Evolutionary conservation across 2,329 filamentous ascomycete genomes (phyloP).

Genomic region (Chrysosporium queenslandicum): DNA sequence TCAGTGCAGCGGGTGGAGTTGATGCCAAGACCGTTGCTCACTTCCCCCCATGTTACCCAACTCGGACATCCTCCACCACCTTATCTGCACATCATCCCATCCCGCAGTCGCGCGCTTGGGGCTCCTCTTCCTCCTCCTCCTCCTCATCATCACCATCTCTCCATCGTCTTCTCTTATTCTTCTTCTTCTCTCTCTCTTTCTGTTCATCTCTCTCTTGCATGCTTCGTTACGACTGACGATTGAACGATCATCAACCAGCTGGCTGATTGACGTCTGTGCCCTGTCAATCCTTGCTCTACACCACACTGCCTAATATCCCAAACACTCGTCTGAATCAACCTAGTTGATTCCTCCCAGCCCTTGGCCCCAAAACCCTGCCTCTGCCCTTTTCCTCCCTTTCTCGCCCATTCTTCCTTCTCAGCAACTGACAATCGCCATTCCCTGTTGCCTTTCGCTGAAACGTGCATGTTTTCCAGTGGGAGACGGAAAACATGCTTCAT

Average conservation of each 20-base stretch:
- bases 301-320: not conserved
- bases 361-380: not conserved
- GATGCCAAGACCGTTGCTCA: not conserved
- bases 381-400: not conserved
- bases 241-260: not conserved
- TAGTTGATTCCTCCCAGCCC: not conserved
- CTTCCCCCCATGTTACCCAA: not conserved
- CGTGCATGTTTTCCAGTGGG: not conserved
- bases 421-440: not conserved
- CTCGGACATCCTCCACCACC: not conserved
- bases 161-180: not conserved
- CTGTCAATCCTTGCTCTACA: not conserved
- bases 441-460: not conserved
- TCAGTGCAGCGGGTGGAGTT: not conserved
- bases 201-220: not conserved
- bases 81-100: not conserved
- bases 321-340: slow-evolving; percentile 6
- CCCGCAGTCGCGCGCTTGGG: not conserved
- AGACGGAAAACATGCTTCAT: not conserved
- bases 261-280: not conserved
- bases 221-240: not conserved
- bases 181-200: not conserved
- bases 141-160: not conserved
- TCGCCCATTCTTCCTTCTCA: not conserved
- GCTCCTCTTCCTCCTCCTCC: not conserved